Evolutionary conservation across 176 grass and related monocot species (phyloP).

Genomic region (Alloteropsis semialata): DNA sequence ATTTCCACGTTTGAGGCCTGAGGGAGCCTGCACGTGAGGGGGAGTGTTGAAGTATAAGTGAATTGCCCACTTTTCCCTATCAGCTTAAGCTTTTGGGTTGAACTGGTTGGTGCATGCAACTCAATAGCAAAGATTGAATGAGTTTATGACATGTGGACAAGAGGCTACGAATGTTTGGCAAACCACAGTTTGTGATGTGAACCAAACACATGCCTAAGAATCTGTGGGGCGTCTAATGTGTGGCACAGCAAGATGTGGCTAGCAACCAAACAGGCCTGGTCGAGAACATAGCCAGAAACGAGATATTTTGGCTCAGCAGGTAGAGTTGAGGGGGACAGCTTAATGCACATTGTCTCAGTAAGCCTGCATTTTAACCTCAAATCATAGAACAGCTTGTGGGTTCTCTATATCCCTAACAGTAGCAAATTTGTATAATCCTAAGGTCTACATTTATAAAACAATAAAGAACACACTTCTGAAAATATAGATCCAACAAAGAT

Average conservation of each 20-base stretch:
- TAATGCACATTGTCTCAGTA: not conserved
- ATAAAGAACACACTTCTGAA: not conserved
- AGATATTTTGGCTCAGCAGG: not conserved
- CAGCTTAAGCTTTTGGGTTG: too few species aligned
- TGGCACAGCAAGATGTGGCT: not conserved
- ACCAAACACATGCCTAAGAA: not conserved
- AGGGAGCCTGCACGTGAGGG: too few species aligned
- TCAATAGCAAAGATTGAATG: too few species aligned
- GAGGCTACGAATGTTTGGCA: not conserved
- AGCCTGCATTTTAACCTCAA: conserved; percentile 7
- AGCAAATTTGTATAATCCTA: not conserved
- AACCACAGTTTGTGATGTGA: not conserved
- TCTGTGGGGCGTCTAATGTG: not conserved
- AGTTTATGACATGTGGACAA: not conserved
- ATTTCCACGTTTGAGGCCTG: too few species aligned
- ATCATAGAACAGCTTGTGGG: not conserved
- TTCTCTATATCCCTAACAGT: not conserved
- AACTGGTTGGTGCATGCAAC: too few species aligned
- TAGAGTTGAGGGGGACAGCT: not conserved
- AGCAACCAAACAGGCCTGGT: not conserved
- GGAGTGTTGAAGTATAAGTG: too few species aligned
- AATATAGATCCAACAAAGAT: not conserved
- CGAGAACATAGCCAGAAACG: not conserved
- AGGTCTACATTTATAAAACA: conserved; percentile 4
- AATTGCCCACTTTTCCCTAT: too few species aligned